Conservation (phyloP, 192 early-diverging fungal genomes). For the Coemansia sp. region DNA sequence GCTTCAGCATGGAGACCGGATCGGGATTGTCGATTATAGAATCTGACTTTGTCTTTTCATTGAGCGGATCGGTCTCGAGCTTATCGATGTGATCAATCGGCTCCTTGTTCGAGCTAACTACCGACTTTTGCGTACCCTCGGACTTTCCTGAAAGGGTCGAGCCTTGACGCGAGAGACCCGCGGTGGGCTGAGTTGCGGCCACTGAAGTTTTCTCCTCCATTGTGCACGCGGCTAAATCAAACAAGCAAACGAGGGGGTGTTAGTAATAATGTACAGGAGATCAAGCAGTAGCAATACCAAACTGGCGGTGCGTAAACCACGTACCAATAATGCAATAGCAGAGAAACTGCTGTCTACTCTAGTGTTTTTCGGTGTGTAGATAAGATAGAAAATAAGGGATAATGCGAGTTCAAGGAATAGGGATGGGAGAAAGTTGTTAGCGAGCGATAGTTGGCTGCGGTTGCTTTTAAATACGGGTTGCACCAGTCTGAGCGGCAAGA, state of each 20-base stretch:
- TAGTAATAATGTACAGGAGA: neutral
- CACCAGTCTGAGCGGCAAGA: neutral
- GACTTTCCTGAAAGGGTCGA: conserved; percentile 9
- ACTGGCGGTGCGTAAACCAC: neutral
- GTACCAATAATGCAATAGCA: conserved; percentile 5
- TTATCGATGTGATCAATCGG: conserved; percentile 20
- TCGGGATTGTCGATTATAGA: neutral
- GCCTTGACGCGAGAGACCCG: conserved; percentile 3
- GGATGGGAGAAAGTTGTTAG: neutral
- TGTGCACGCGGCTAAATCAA: conserved; percentile 2
- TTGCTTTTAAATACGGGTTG: conserved; percentile 1
- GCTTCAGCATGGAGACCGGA: conserved; percentile 53
- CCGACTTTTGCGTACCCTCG: conserved; percentile 1
- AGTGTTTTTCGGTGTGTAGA: neutral
- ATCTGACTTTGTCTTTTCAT: neutral
- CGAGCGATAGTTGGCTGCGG: neutral
- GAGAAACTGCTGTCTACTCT: neutral
- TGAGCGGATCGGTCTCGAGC: conserved; percentile 5
- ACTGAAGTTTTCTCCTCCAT: conserved; percentile 7
- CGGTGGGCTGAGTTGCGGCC: neutral
- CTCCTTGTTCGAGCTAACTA: neutral
- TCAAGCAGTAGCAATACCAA: neutral
- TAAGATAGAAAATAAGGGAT: neutral
- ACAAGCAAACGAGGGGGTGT: neutral
- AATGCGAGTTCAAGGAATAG: neutral